These are phyloP conservation scores for Akanthomyces lecanii DNA, from an alignment of 2,329 filamentous ascomycete species.

Conservation along the genomic window DNA sequence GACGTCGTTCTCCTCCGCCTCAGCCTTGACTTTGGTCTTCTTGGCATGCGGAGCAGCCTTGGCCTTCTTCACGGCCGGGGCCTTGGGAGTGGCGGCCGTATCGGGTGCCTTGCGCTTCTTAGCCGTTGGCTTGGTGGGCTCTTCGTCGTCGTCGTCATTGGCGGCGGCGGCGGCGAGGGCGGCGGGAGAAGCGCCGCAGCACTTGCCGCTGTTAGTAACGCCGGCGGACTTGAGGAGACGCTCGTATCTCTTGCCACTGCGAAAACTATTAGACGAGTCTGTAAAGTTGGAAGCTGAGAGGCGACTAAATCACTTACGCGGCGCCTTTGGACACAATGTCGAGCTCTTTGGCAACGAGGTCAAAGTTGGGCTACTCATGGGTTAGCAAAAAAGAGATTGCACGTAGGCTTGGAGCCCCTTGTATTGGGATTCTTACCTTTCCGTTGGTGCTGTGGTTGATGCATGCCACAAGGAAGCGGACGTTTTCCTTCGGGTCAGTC, in stretches of 20 bases:
- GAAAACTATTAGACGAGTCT: background rate
- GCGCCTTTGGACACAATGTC: conserved; percentile 61
- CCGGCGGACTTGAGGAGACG: conserved; percentile 58
- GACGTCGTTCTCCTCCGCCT: conserved; percentile 18
- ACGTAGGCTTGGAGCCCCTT: too few species aligned
- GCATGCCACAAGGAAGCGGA: conserved; percentile 63
- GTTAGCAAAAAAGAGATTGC: background rate
- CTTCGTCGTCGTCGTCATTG: conserved; percentile 9
- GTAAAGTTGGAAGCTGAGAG: background rate
- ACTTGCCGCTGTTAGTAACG: conserved; percentile 30
- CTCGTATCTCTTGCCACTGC: conserved; percentile 64
- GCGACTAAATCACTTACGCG: conserved; percentile 51
- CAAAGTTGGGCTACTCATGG: conserved; percentile 57
- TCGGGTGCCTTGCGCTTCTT: conserved; percentile 16
- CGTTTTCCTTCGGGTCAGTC: conserved; percentile 50
- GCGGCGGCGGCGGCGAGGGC: conserved; percentile 12
- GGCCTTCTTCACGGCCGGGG: conserved; percentile 24
- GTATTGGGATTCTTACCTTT: conserved; percentile 42
- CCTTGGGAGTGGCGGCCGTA: conserved; percentile 20
- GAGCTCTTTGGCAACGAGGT: conserved; percentile 59
- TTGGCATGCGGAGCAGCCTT: conserved; percentile 23
- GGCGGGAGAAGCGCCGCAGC: conserved; percentile 11
- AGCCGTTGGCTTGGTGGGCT: background rate
- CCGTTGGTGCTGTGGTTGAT: conserved; percentile 58
- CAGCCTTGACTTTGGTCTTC: conserved; percentile 17